Percentiles rank a stretch among this genome's conserved stretches.
These are phyloP conservation scores for Umbilicus rupestris DNA, from an alignment of 164 flowering plant species.

Conservation along the genomic window DNA sequence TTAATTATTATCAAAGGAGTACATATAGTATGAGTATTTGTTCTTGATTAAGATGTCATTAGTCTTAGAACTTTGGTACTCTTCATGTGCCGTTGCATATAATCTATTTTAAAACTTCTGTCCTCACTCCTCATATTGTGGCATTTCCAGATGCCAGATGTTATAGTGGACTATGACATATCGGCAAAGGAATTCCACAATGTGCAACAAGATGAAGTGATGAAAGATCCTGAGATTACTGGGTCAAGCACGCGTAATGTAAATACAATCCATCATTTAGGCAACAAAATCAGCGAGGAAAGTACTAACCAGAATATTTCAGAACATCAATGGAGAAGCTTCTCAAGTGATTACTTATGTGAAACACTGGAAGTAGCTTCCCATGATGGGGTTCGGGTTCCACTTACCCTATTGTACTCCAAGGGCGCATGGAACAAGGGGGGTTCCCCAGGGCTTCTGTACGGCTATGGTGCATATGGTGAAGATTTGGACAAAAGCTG, in stretches of 20 bases:
- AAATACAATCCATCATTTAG: conserved; percentile 10
- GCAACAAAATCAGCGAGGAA: conserved; percentile 12
- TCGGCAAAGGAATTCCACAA: conserved; percentile 36
- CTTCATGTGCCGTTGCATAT: no score
- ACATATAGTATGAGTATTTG: not conserved
- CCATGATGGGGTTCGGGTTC: conserved; percentile 63
- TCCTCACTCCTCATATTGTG: not conserved
- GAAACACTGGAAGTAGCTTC: conserved; percentile 65
- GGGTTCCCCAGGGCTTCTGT: conserved; percentile 68
- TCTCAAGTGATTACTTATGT: conserved; percentile 46
- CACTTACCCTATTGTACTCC: conserved; percentile 73
- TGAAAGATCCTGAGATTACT: conserved; percentile 17
- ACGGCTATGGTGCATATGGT: conserved; percentile 93
- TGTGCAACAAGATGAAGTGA: conserved; percentile 67
- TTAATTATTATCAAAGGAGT: not conserved
- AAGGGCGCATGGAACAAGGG: conserved; percentile 34
- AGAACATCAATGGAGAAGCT: conserved; percentile 35
- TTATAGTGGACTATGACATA: conserved; percentile 78
- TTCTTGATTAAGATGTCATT: not conserved
- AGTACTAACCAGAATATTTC: conserved; percentile 15
- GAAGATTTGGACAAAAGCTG: conserved; percentile 81
- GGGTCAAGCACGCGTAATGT: conserved; percentile 12
- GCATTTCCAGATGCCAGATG: conserved; percentile 76
- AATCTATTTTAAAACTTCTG: not conserved
- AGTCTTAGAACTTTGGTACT: not conserved